These are phyloP conservation scores for Breynia disticha DNA, from an alignment of 441 rosid genomes.

Conservation along the genomic window DNA sequence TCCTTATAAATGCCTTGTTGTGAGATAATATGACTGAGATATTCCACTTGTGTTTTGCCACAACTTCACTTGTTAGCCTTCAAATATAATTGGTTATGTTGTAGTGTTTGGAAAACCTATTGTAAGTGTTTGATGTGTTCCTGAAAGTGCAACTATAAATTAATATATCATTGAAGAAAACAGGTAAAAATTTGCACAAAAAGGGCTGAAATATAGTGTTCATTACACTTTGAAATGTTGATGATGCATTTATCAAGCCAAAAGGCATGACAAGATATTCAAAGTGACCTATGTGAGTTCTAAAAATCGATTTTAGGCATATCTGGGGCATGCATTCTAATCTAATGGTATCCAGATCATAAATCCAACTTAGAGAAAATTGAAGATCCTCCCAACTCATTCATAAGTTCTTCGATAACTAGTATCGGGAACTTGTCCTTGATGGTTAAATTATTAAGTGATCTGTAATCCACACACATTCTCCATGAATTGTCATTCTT, in stretches of 20 bases:
- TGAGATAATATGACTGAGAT: conserved; percentile 2
- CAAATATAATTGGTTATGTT: background rate
- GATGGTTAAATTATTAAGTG: too few relatives aligned
- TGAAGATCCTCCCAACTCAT: background rate
- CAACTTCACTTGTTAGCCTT: background rate
- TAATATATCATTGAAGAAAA: background rate
- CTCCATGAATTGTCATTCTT: too few relatives aligned
- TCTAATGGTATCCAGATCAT: background rate
- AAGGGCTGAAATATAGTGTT: background rate
- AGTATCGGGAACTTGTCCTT: too few relatives aligned
- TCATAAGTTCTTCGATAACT: too few relatives aligned
- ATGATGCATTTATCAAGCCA: background rate
- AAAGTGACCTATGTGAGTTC: background rate
- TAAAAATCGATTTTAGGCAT: background rate
- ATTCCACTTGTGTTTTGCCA: background rate
- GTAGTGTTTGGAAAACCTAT: background rate
- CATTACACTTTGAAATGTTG: background rate
- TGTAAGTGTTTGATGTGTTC: background rate
- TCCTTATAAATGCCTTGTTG: background rate
- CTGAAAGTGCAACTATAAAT: background rate
- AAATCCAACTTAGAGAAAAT: background rate
- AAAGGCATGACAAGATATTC: background rate
- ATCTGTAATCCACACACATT: too few relatives aligned
- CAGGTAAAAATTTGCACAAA: background rate
- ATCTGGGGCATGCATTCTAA: background rate